Evolutionary conservation across 768 basidiomycete genomes (phyloP).

Genomic region (Mycena haematopus): DNA sequence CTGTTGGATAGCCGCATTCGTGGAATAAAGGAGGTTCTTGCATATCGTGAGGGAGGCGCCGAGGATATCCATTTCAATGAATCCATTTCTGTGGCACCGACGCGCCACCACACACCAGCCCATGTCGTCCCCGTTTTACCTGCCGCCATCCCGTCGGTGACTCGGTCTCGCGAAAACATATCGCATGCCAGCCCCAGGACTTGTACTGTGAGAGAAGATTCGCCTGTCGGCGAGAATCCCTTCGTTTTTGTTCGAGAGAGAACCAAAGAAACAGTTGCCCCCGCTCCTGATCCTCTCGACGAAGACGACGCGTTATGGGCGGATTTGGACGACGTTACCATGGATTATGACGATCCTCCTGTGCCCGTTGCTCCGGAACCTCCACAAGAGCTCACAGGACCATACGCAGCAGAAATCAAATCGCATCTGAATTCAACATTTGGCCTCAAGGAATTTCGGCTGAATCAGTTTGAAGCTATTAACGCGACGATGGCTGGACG

Average conservation of each 20-base stretch:
- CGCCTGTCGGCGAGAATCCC: constrained; percentile 4
- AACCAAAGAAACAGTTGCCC: constrained; percentile 6
- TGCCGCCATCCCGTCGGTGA: not conserved
- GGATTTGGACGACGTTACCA: constrained; percentile 47
- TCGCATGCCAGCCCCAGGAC: constrained; percentile 17
- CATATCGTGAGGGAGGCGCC: constrained; percentile 25
- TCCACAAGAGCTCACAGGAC: constrained; percentile 23
- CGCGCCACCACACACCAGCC: constrained; percentile 17
- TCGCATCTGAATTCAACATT: constrained; percentile 65
- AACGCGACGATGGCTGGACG: constrained; percentile 76
- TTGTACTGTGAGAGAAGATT: not conserved
- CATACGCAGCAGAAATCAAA: constrained; percentile 52
- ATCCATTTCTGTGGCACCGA: not conserved
- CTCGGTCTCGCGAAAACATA: constrained; percentile 5
- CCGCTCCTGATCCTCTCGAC: constrained; percentile 30
- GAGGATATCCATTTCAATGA: not conserved
- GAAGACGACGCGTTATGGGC: constrained; percentile 58
- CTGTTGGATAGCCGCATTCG: constrained; percentile 43
- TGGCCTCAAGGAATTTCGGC: constrained; percentile 69
- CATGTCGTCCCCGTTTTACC: not conserved
- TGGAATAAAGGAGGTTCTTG: constrained; percentile 45
- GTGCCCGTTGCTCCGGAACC: constrained; percentile 25
- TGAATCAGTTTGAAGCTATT: constrained; percentile 88
- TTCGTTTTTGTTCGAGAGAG: constrained; percentile 13
- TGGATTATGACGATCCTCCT: constrained; percentile 37